Base-by-base conservation (phyloP, 148 eudicot species). In the Simmondsia chinensis region DNA sequence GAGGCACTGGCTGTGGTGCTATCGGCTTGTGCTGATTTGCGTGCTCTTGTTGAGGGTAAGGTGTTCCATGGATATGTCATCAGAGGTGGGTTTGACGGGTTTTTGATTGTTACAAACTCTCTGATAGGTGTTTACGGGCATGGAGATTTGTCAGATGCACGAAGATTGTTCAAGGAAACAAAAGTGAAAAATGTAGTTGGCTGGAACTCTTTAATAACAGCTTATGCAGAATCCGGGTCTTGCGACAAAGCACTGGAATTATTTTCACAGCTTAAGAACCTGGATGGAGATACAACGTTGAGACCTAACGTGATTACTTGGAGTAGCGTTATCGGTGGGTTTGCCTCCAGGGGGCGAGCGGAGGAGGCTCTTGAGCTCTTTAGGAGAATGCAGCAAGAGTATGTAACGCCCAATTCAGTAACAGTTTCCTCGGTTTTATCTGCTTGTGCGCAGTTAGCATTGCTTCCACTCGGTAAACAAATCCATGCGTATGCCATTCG, bases 131-230 rank as follows among this genome's bases (percentile, higher is more conserved):
- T 72, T 59, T 63, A 76, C 39, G 87, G 87, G 56, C 41, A 57
- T 41, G 70, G 80, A 36, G 64, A 46, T 50, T 39, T 68, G 16
- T 24, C 38, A 40, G 60, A 59, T 38, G 79, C 83, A 9, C 60
- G 53, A 39, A 42, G 30, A 48, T 44, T 80, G 42, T 76, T 80
- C 53, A 54, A 62, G 7, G 65, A 50, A 45, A 59, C 70, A 41
- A 35, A 73, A 59, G 22, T 2, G n/a, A 80, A 68, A 58, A 69
- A 59, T 61, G 20, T 73, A 36, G 72, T 70, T 36, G 76, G 72
- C 60, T 76, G 82, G 87, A 80, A 80, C 36, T 70, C 74, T 33
- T 63, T 80, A 49, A 76, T 80, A 45, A 66, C 87, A 11, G 70
- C 71, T n/a, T 69, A 64, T 72, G 63, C 79, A 12, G 76, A 73